Conservation (phyloP, 1,284 basidiomycete genomes). For the Salmacisia buchloeana region DNA sequence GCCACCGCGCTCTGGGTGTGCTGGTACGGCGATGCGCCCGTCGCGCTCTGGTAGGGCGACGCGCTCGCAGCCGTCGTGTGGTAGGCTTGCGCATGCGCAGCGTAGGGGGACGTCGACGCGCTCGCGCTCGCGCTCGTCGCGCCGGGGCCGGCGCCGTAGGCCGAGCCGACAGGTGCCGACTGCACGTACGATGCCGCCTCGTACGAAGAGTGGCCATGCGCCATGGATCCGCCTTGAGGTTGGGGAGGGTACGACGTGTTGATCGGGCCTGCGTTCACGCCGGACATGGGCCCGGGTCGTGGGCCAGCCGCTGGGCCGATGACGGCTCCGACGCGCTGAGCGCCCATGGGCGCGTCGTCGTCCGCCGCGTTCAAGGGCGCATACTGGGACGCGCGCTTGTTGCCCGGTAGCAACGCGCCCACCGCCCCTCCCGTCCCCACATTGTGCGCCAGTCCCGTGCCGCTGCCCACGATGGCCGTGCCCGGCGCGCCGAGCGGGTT, state of each 20-base stretch:
- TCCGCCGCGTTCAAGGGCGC: not conserved
- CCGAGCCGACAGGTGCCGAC: no score
- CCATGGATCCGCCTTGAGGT: not conserved
- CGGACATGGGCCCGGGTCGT: slow-evolving; percentile 1
- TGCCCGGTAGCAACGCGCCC: no score
- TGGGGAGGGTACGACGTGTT: no score
- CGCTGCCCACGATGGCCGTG: not conserved
- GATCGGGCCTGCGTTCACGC: not conserved
- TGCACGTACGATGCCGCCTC: no score
- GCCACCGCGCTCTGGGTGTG: no score
- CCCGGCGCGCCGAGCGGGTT: slow-evolving; percentile 6
- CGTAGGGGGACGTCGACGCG: no score
- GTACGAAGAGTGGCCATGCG: not conserved
- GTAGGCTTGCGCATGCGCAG: no score
- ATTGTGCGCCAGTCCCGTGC: not conserved
- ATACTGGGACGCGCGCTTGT: not conserved
- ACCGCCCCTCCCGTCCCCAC: not conserved
- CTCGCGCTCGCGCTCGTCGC: no score
- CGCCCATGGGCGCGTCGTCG: slow-evolving; percentile 3
- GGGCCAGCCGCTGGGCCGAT: not conserved
- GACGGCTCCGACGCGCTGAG: not conserved
- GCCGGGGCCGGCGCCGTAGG: no score
- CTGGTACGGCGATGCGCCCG: no score
- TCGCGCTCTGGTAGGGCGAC: no score
- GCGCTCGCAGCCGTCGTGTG: no score